These are phyloP conservation scores for Botrytis medusae DNA, from an alignment of 2,329 filamentous ascomycete genomes.

Conservation along the genomic window DNA sequence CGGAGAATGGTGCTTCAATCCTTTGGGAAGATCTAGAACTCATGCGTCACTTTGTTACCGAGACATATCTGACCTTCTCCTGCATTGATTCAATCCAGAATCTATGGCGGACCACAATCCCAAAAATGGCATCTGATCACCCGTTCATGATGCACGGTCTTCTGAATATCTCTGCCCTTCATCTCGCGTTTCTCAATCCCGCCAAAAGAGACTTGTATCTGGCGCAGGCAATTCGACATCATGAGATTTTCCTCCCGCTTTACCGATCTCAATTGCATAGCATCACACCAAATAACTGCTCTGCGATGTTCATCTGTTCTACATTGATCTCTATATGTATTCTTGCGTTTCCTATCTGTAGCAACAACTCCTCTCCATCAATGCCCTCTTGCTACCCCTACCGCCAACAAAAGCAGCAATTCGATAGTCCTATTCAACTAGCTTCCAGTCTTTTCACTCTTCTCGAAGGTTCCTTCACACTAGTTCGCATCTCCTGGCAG, in stretches of 20 bases:
- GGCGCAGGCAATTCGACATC: background rate
- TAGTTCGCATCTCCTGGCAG: background rate
- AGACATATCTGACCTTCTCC: background rate
- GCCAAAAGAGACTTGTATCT: background rate
- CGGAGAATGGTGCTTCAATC: background rate
- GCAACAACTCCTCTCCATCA: background rate
- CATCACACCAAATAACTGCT: background rate
- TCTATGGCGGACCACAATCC: background rate
- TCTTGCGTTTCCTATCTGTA: background rate
- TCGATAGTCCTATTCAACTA: background rate
- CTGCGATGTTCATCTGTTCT: background rate
- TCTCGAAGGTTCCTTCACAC: background rate
- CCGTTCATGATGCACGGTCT: background rate
- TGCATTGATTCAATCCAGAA: background rate
- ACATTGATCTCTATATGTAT: background rate
- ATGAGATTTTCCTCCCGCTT: background rate
- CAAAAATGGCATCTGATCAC: background rate
- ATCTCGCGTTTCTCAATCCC: background rate
- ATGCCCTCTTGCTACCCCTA: background rate
- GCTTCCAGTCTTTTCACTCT: background rate
- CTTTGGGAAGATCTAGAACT: background rate
- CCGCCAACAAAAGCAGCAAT: background rate
- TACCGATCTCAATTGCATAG: background rate
- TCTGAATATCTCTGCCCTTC: background rate
- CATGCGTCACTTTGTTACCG: background rate